Evolutionary conservation across 768 basidiomycete genomes (phyloP).

Genomic region (Xerocomus potaroensis): DNA sequence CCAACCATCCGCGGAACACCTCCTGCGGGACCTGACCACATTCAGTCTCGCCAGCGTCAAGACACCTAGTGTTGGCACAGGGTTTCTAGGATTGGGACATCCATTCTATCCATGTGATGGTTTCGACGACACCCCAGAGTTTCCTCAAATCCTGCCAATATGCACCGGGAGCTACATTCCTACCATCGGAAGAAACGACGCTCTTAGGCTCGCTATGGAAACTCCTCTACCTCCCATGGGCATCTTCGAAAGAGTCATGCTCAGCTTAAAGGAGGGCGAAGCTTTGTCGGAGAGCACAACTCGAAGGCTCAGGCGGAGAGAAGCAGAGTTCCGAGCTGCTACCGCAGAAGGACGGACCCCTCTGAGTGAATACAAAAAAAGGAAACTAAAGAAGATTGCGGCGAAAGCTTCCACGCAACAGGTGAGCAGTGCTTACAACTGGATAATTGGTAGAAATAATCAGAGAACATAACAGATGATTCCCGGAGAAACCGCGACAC

Average conservation of each 20-base stretch:
- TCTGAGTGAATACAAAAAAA: slow-evolving; percentile 21
- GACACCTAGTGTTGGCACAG: slow-evolving; percentile 16
- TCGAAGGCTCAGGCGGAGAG: slow-evolving; percentile 23
- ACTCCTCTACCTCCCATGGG: slow-evolving; percentile 22
- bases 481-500: no score
- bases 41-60: slow-evolving; percentile 26
- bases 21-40: slow-evolving; percentile 16
- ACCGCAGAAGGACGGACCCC: slow-evolving; percentile 20
- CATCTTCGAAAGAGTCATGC: slow-evolving; percentile 17
- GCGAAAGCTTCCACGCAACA: slow-evolving; percentile 1
- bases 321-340: slow-evolving; percentile 17
- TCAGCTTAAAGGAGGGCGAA: slow-evolving; percentile 23
- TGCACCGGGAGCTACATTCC: slow-evolving; percentile 7
- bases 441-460: neutral
- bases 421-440: slow-evolving; percentile 4
- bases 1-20: slow-evolving; percentile 17
- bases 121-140: slow-evolving; percentile 21
- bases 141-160: slow-evolving; percentile 14
- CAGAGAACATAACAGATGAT: neutral
- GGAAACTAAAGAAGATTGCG: slow-evolving; percentile 16
- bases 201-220: slow-evolving; percentile 9
- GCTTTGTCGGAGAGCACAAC: slow-evolving; percentile 23
- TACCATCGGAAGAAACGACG: slow-evolving; percentile 2
- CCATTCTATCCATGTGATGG: neutral
- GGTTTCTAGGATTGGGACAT: slow-evolving; percentile 20